A percentile compares a stretch with the other conserved stretches of the same genome.
Conservation (phyloP, 148 eudicot species). For the Vaccinium darrowii region DNA sequence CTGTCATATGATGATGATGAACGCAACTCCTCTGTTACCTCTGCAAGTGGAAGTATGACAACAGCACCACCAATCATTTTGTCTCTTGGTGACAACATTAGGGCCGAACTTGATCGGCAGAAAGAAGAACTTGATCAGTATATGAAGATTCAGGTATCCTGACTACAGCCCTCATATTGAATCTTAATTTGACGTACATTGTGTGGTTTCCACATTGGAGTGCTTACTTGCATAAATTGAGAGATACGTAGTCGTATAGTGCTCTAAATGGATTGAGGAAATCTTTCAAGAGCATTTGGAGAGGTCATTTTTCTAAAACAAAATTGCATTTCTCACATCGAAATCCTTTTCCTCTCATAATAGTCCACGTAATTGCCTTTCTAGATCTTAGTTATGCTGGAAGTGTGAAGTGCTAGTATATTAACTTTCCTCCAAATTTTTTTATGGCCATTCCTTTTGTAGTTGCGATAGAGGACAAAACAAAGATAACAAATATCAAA, state of each 20-base stretch:
- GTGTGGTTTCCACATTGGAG: not conserved
- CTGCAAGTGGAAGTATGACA: conserved; percentile 79
- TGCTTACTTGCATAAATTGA: not conserved
- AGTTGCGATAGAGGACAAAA: not conserved
- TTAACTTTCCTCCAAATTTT: not conserved
- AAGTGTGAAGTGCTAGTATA: not conserved
- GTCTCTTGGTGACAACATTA: conserved; percentile 60
- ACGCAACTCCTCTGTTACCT: conserved; percentile 85
- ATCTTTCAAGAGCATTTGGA: not conserved
- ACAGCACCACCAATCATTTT: conserved; percentile 53
- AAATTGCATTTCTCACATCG: not conserved
- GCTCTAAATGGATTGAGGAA: not conserved
- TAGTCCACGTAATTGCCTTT: not conserved
- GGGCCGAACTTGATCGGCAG: conserved; percentile 73
- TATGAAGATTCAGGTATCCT: conserved; percentile 73
- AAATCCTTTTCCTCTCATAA: not conserved
- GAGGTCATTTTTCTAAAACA: not conserved
- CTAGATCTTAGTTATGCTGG: not conserved
- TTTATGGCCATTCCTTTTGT: not conserved
- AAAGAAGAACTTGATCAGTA: conserved; percentile 81
- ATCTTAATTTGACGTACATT: not conserved
- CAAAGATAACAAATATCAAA: not conserved
- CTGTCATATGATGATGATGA: conserved; percentile 93
- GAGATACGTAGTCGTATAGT: not conserved
- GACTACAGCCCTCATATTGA: not conserved